Percentiles rank a stretch among this genome's conserved stretches.
Conservation (phyloP, 139 green algal genomes). For the Chlorella sp. region DNA sequence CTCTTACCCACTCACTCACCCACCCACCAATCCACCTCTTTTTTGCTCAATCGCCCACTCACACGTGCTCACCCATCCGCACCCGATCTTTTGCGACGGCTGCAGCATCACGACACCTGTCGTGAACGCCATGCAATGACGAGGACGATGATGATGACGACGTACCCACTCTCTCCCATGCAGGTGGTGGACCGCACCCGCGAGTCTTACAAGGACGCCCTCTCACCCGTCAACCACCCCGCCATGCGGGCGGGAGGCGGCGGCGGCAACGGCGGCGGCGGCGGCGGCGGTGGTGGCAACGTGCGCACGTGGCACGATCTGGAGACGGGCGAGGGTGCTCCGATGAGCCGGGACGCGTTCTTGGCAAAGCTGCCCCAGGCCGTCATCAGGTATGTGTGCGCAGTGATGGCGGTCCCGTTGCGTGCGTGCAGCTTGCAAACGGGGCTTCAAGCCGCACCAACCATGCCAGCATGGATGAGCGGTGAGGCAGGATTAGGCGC, state of each 20-base stretch:
- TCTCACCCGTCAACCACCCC: not conserved
- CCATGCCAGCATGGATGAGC: no score
- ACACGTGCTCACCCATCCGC: no score
- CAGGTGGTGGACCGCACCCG: constrained; percentile 20
- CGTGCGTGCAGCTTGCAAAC: not conserved
- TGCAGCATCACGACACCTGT: no score
- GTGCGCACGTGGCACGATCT: constrained; percentile 31
- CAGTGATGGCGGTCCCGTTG: not conserved
- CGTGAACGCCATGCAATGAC: no score
- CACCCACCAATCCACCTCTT: no score
- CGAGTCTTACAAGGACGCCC: constrained; percentile 9
- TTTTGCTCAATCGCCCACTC: no score
- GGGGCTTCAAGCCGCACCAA: no score
- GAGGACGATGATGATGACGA: not conserved
- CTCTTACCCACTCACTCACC: no score
- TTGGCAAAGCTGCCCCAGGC: constrained; percentile 39
- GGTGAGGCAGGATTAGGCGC: no score
- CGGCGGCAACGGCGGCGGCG: not conserved
- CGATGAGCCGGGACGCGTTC: constrained; percentile 32
- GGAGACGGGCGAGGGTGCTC: constrained; percentile 2
- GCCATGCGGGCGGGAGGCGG: not conserved
- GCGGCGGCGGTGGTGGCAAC: constrained; percentile 11
- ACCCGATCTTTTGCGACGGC: no score
- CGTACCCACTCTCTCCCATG: not conserved
- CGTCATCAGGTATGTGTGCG: constrained; percentile 17